These are phyloP conservation scores for Aureobasidium leucospermi DNA, from an alignment of 2,329 filamentous ascomycete species.

Conservation along the genomic window DNA sequence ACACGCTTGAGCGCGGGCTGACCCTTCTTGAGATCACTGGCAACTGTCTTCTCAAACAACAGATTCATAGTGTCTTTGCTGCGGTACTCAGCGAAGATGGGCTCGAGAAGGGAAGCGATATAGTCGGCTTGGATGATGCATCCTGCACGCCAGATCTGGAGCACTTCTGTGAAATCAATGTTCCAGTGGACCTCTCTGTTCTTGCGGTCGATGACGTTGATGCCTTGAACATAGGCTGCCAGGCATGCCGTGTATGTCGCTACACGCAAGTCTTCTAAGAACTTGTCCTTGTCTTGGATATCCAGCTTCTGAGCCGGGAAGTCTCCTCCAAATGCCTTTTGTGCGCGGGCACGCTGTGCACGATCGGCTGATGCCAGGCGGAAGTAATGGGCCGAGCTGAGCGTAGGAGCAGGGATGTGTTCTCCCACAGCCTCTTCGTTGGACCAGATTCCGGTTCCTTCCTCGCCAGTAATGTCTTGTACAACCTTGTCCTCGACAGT, in stretches of 20 bases:
- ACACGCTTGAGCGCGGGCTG: slow-evolving; percentile 49
- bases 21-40: slow-evolving; percentile 45
- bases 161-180: slow-evolving; percentile 44
- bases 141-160: slow-evolving; percentile 60
- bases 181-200: slow-evolving; percentile 54
- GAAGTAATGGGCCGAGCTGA: slow-evolving; percentile 56
- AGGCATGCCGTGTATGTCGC: slow-evolving; percentile 58
- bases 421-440: slow-evolving; percentile 54
- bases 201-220: slow-evolving; percentile 55
- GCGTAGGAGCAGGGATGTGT: slow-evolving; percentile 58
- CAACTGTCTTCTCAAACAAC: slow-evolving; percentile 41
- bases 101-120: slow-evolving; percentile 53
- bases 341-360: slow-evolving; percentile 45
- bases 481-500: slow-evolving; percentile 63
- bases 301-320: slow-evolving; percentile 31
- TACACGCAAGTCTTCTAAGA: slow-evolving; percentile 52
- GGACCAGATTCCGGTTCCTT: slow-evolving; percentile 62
- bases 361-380: slow-evolving; percentile 58
- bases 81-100: slow-evolving; percentile 31
- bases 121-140: slow-evolving; percentile 65
- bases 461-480: slow-evolving; percentile 58
- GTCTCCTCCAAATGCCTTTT: slow-evolving; percentile 39
- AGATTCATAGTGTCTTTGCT: slow-evolving; percentile 40
- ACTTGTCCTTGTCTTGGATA: slow-evolving; percentile 29
- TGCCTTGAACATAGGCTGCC: slow-evolving; percentile 56